Base-by-base conservation (phyloP, 306 rosid species). In the Pachyrhizus erosus region DNA sequence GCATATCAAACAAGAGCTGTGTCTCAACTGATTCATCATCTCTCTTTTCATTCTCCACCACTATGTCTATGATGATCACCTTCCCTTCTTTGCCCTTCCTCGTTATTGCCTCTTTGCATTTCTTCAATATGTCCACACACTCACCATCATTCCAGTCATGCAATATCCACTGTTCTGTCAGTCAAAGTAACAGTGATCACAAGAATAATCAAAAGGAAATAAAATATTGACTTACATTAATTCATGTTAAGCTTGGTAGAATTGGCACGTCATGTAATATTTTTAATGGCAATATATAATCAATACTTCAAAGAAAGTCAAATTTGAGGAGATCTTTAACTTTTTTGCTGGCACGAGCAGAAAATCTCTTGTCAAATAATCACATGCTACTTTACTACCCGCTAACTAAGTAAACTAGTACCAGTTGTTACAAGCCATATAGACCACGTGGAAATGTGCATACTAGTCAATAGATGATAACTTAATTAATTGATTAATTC, bases 131-230 rank as follows among this genome's bases (percentile, higher is more conserved):
- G 18, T 60, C 6, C 2, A 70, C 4, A 15, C 84, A 80, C 21
- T 80, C 78, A 2, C 58, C 78, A 29, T 80, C 84, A 17, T 33
- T 57, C 84, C 84, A 80, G 21, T 80, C 73, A 60, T 80, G 84
- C 40, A 80, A 60, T 58, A 80, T 72, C 72, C 29, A 80, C 84
- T 80, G 65, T 11, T 13, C 55, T 40, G 17, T 57, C 48, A 33
- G 71, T 43, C 49, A 57, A 70, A 7, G 37, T 24, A 26, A 80
- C 5, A 70, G 2, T 3, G 20, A 34, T 65, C 39, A 49, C 0
- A 34, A 24, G 48, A 42, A 42, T 15, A 27, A 51, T 58, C 18
- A 20, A 21, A 42, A 43, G 46, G 1, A 77, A 76, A 27, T 27
- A 43, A 29, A 7, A n/a, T 29, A 72, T 48, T 5, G n/a, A 70